Base-by-base conservation (phyloP, 257 asterid species). In the Pogostemon cablin region DNA sequence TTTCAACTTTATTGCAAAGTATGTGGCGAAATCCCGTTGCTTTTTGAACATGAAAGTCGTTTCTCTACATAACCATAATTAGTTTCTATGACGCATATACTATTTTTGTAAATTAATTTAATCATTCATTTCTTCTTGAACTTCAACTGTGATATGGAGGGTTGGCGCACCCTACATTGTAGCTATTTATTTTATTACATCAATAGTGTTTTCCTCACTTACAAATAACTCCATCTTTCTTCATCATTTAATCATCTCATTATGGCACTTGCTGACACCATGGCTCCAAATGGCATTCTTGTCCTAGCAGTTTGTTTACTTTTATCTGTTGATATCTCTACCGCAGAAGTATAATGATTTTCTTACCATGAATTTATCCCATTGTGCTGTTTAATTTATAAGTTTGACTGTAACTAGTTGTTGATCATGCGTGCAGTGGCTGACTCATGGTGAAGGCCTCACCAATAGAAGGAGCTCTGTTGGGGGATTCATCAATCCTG, bases 371-470 rank as follows among this genome's bases (percentile, higher is more conserved):
- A 66, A 0, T 47, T 32, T 44, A 41, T 41, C 44, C 15, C 12
- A 15, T 34, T 72, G 25, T 57, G 6, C 25, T 46, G 32, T 65
- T 63, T 5, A 8, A 11, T 2, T 52, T 1, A 3, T 49, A 25
- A 25, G 32, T 62, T 76, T 37, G 32, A 25, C 32, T 25, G 32
- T 43, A 49, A 10, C 12, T 15, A 0, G 1, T 32, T 34, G 3
- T 25, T 20, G 4, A 70, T 39, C 4, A 9, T 71, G 4, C 10
- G 2, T 67, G 80, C 84, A 88, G 97, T 88, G 95, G 92, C 10
- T 67, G 15, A 88, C 81, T 50, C 96, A 91, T n/a, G 95, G 96
- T 38, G 85, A 87, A 1, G 95, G 81, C 78, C 56, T 81, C 5
- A 77, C 80, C 8, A 92, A 92, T 80, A 65, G 80, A 17, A 74